Percentiles rank a stretch among this genome's conserved stretches.
Conservation (phyloP, 495 filamentous ascomycete species). For the Corynascus novoguineensis region DNA sequence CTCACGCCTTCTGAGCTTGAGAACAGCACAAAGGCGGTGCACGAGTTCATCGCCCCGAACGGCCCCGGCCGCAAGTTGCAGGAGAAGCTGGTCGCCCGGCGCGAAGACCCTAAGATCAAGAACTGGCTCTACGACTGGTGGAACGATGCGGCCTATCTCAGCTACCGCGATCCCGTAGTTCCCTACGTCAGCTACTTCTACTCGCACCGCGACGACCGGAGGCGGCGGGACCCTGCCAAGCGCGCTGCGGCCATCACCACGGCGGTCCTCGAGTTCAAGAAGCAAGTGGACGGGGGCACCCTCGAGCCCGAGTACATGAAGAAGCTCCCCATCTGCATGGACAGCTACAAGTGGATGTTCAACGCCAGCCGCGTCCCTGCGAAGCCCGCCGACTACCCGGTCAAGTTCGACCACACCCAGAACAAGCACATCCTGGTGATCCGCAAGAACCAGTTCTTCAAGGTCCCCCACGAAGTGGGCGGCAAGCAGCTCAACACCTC, state of each 20-base stretch:
- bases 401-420: conserved; percentile 68
- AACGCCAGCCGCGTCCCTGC: conserved; percentile 85
- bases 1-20: conserved; percentile 68
- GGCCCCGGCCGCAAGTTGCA: conserved; percentile 81
- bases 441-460: conserved; percentile 96
- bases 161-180: conserved; percentile 90
- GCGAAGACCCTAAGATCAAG: conserved; percentile 74
- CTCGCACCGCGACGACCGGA: conserved; percentile 89
- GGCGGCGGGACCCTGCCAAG: conserved; percentile 81
- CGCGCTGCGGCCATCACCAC: conserved; percentile 86
- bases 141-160: conserved; percentile 88
- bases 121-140: conserved; percentile 99
- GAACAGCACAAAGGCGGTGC: conserved; percentile 72
- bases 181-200: conserved; percentile 99
- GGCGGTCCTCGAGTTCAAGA: conserved; percentile 86
- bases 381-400: conserved; percentile 71
- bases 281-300: conserved; percentile 72
- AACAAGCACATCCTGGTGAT: conserved; percentile 84
- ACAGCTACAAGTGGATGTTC: conserved; percentile 98
- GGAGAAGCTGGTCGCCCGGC: conserved; percentile 74
- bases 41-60: conserved; percentile 75
- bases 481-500: conserved; percentile 77
- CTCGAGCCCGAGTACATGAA: conserved; percentile 99
- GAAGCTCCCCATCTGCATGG: conserved; percentile 91
- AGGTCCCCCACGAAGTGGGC: conserved; percentile 67